These are phyloP conservation scores for Pelargonium cotyledonis DNA, from an alignment of 441 rosid species.

Conservation along the genomic window DNA sequence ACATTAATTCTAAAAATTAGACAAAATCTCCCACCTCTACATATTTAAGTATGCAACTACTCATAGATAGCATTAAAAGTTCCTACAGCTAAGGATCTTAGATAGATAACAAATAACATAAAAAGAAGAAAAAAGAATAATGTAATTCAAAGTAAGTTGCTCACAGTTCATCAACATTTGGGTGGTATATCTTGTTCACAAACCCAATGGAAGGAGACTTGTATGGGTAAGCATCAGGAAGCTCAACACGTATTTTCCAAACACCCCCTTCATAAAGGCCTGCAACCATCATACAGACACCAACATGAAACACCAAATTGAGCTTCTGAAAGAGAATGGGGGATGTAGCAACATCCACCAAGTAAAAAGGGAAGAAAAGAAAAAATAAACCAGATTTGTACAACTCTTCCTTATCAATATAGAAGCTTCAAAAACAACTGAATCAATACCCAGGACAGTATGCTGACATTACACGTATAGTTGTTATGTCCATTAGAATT, in stretches of 20 bases:
- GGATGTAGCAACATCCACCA: neutral
- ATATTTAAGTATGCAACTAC: too few relatives aligned
- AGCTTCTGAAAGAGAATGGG: slow-evolving; percentile 9
- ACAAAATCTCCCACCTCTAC: too few relatives aligned
- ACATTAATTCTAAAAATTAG: too few relatives aligned
- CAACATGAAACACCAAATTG: neutral
- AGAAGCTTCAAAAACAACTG: neutral
- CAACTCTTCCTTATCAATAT: neutral
- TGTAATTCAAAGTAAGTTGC: slow-evolving; percentile 18
- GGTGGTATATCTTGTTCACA: slow-evolving; percentile 69
- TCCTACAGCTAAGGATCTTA: slow-evolving; percentile 1
- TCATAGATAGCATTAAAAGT: neutral
- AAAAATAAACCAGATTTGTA: neutral
- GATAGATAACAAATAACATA: neutral
- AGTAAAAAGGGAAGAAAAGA: neutral
- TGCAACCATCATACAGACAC: slow-evolving; percentile 26
- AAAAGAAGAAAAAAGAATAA: neutral
- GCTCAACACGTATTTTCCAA: slow-evolving; percentile 69
- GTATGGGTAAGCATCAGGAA: slow-evolving; percentile 74
- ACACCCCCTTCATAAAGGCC: slow-evolving; percentile 69
- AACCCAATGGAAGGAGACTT: slow-evolving; percentile 74
- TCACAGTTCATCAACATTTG: slow-evolving; percentile 80
- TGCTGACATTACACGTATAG: too few relatives aligned
- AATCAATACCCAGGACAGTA: neutral
- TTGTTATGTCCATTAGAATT: neutral